Evolutionary conservation across 257 asterid genomes (phyloP), one percentile per base, ranked within the genome.

Genomic region (Prunella vulgaris): DNA sequence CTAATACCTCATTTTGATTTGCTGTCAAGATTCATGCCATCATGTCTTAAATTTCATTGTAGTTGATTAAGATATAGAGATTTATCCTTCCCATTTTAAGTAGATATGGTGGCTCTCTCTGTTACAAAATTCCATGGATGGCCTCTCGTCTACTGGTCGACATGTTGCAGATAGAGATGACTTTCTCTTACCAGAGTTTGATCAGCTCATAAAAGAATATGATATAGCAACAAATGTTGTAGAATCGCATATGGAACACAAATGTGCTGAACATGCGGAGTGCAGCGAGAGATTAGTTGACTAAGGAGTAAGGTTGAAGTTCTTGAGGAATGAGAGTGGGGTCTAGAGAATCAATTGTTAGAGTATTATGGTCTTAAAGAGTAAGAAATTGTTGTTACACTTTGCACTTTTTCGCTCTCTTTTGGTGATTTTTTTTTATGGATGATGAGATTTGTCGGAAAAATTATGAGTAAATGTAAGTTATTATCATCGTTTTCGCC

Each of bases 291-390:
- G 76, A 80, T 94, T 49, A 83, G 74, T 75, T 83, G 48, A 66
- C 88, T 89, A 14, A 72, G 86, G 35, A 72, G 37, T 63, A 74
- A 72, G 89, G 91, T 89, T 71, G 68, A 80, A 71, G 57, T 68
- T 67, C 94, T 89, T 20, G 71, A 84, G 75, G 95, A 92, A 77
- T 83, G 92, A 70, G 96, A 89, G 87, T 79, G 68, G 75, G 64
- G 59, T 44, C 82, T 94, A 10, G 97, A 94, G 77, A 76, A 68
- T 33, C 90, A 87, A 66, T 66, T 94, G 81, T 87, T 94, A 15
- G 95, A 89, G 86, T 91, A 82, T 70, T 89, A 91, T 57, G 99
- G 97, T 32, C 93, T 91, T 66, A 82, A 86, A 78, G 99, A 89
- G 85, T 96, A 91, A 75, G 93, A 91, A 80, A 84, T 72, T 53